Percentiles rank a stretch among this genome's conserved stretches.
Conservation (phyloP, 495 filamentous ascomycete species). For the Lasiosphaeris hirsuta region DNA sequence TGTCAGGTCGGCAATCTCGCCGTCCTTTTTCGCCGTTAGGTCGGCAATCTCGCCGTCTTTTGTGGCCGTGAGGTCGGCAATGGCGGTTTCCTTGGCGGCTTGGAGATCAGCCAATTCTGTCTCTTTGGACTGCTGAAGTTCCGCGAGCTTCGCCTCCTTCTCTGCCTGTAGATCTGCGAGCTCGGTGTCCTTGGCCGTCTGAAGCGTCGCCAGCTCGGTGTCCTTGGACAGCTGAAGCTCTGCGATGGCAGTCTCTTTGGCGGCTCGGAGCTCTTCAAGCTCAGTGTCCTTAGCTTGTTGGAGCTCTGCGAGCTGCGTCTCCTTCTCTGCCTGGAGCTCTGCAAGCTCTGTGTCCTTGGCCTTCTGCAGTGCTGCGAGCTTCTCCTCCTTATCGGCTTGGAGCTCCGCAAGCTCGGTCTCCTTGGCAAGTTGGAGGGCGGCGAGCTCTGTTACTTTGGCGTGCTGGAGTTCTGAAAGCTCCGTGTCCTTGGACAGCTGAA, state of each 20-base stretch:
- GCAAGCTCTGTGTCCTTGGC: constrained; percentile 11
- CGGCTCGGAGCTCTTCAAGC: background rate
- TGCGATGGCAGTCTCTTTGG: background rate
- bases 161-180: background rate
- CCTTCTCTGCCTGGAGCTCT: constrained; percentile 7
- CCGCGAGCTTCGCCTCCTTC: constrained; percentile 6
- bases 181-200: background rate
- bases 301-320: constrained; percentile 1
- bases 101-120: constrained; percentile 6
- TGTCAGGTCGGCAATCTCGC: constrained; percentile 10
- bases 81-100: background rate
- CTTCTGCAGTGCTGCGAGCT: constrained; percentile 1
- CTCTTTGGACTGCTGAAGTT: constrained; percentile 6
- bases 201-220: background rate
- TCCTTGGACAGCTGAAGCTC: background rate
- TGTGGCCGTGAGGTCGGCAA: constrained; percentile 1
- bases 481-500: constrained; percentile 5
- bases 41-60: constrained; percentile 3
- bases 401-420: constrained; percentile 13
- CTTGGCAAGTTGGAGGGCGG: constrained; percentile 2
- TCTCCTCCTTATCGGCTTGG: background rate
- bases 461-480: constrained; percentile 11
- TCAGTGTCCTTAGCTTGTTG: constrained; percentile 3
- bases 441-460: constrained; percentile 2
- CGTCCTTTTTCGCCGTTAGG: constrained; percentile 1